Evolutionary conservation across 306 rosid species (phyloP), one percentile per base, ranked within the genome.

Genomic region (Corylus avellana): DNA sequence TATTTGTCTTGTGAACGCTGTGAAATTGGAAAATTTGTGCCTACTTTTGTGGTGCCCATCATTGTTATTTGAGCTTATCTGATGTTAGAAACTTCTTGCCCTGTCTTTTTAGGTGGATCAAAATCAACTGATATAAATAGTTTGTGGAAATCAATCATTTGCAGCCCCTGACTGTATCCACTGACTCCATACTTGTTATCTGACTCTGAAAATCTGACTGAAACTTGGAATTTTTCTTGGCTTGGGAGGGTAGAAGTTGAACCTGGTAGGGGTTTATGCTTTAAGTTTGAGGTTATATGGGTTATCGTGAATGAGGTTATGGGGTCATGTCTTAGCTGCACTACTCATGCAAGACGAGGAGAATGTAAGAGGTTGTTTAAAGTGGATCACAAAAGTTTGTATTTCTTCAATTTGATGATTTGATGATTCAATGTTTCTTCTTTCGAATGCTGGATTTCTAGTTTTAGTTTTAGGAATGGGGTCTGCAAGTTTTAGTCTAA

Each of bases 371-470:
- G 0, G 35, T 0, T 32, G 35, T 32, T 32, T 32, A 32, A 32
- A 32, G 25, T 22, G 25, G 25, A 22, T 22, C 25, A 22, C 25
- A 22, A 22, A 22, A 22, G 35, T 32, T 32, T 32, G 35, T 32
- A 32, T 32, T 32, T 32, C 35, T 32, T 32, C 35, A 29, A 29
- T 29, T 29, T 29, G 32, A 29, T 29, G 35, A 32, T 32, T 62
- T 73, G 51, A 22, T 72, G 44, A 42, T 81, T 77, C 78, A 32
- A 51, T 49, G 79, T 80, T 77, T 83, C 11, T 66, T 77, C 37
- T 51, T 58, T 79, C 77, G 10, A 64, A 9, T 42, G 48, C 57
- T 82, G 8, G 80, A 59, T 73, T 78, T 75, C 4, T 71, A 63
- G 27, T 70, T 5, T 72, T 70, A 42, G 57, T 73, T 20, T 70